phyloP scores from a whole-genome alignment of 169 alveolate species.

The Eimeria falciformis region DNA sequence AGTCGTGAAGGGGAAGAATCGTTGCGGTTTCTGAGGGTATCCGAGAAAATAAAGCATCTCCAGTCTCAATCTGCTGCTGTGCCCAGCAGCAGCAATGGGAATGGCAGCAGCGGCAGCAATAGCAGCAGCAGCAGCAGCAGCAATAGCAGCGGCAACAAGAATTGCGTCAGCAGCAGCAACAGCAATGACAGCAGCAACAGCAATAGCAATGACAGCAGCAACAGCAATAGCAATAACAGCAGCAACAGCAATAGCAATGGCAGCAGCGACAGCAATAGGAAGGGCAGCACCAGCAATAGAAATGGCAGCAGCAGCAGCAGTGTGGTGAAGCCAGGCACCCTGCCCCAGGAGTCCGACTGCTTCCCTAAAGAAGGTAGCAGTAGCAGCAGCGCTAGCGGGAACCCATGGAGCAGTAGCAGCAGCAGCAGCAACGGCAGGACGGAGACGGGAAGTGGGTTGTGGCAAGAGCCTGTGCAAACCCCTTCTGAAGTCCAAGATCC shows the following conservation, averaged over 20 bases:
- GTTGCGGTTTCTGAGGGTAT: neutral
- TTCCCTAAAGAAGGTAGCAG: neutral
- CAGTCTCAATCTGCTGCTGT: no score
- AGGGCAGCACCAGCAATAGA: neutral
- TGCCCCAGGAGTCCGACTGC: neutral
- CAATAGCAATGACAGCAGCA: neutral
- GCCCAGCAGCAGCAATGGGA: neutral
- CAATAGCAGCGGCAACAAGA: slow-evolving; percentile 19
- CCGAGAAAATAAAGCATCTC: no score
- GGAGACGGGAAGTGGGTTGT: neutral
- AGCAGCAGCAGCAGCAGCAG: slow-evolving; percentile 5
- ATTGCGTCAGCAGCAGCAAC: neutral
- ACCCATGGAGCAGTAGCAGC: neutral
- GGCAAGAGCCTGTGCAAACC: neutral
- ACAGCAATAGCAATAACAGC: neutral
- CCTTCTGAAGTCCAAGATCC: neutral
- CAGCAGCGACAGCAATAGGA: neutral
- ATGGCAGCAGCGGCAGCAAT: neutral
- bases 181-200: neutral
- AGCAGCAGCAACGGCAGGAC: neutral
- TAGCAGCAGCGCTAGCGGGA: neutral
- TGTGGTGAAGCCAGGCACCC: neutral
- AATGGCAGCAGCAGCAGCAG: slow-evolving; percentile 20
- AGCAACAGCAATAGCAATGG: neutral
- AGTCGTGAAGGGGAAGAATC: neutral